These are phyloP conservation scores for Isochrysis galbana DNA, from an alignment of 78 protist species.

Conservation along the genomic window DNA sequence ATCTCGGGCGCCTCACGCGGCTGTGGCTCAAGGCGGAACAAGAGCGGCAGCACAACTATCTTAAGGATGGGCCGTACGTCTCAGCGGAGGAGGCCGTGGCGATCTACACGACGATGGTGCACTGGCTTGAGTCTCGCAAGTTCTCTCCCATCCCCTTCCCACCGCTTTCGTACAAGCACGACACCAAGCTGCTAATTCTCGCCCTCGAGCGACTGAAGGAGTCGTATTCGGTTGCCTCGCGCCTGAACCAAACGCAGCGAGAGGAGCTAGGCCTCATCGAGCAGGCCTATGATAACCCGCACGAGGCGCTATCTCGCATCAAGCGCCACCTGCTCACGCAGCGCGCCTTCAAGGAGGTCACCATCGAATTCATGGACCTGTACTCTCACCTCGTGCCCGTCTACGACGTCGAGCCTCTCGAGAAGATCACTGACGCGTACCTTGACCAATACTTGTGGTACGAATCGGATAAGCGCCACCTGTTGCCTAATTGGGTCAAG, in stretches of 20 bases:
- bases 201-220: conserved; percentile 98
- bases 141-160: conserved; percentile 99
- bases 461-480: conserved; percentile 96
- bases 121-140: conserved; percentile 95
- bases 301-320: conserved; percentile 95
- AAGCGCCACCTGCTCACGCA: conserved; percentile 96
- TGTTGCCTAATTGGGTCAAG: conserved; percentile 99
- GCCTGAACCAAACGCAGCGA: conserved; percentile 95
- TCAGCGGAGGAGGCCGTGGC: conserved; percentile 97
- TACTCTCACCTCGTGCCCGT: conserved; percentile 95
- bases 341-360: conserved; percentile 97
- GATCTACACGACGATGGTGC: conserved; percentile 95
- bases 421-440: conserved; percentile 99
- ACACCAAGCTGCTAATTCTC: conserved; percentile 96
- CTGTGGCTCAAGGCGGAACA: conserved; percentile 98
- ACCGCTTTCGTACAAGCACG: conserved; percentile 97
- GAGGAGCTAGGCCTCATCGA: conserved; percentile 99
- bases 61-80: conserved; percentile 99
- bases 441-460: conserved; percentile 99
- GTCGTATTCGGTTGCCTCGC: conserved; percentile 85
- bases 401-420: conserved; percentile 98
- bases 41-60: conserved; percentile 98
- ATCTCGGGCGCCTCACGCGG: conserved; percentile 99
- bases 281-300: conserved; percentile 98
- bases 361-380: conserved; percentile 96